These are phyloP conservation scores for Neocallimastix lanati DNA, from an alignment of 192 early-diverging fungal species.

Conservation along the genomic window DNA sequence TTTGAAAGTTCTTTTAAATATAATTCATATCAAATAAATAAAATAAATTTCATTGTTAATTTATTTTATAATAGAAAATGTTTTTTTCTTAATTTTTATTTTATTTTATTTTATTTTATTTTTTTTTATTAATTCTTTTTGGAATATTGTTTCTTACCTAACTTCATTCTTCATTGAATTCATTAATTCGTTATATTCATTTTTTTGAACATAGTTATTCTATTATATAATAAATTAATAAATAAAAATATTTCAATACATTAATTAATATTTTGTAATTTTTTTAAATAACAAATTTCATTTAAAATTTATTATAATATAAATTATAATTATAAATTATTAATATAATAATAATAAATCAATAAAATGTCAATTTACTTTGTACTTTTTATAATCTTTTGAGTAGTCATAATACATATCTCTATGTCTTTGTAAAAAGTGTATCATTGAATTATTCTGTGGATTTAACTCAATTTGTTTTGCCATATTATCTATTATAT, in stretches of 20 bases:
- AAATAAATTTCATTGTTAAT: no score
- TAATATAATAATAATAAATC: no score
- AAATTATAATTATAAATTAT: no score
- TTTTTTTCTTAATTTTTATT: no score
- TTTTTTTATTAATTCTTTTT: no score
- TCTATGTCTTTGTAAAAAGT: constrained; percentile 52
- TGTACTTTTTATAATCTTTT: constrained; percentile 56
- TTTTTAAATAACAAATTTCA: no score
- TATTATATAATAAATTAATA: constrained; percentile 4
- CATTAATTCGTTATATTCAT: constrained; percentile 51
- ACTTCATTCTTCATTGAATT: constrained; percentile 41
- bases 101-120: no score
- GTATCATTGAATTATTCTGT: constrained; percentile 39
- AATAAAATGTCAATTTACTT: no score
- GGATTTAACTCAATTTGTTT: background rate
- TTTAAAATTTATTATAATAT: no score
- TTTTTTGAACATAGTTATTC: constrained; percentile 37
- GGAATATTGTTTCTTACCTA: constrained; percentile 7
- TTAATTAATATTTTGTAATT: background rate
- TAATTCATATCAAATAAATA: no score
- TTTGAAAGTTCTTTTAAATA: background rate
- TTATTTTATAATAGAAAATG: no score
- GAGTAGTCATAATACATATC: constrained; percentile 62
- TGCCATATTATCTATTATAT: background rate
- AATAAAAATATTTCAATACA: background rate